Base-by-base conservation (phyloP, 768 basidiomycete species). In the Stropharia rugosoannulata region DNA sequence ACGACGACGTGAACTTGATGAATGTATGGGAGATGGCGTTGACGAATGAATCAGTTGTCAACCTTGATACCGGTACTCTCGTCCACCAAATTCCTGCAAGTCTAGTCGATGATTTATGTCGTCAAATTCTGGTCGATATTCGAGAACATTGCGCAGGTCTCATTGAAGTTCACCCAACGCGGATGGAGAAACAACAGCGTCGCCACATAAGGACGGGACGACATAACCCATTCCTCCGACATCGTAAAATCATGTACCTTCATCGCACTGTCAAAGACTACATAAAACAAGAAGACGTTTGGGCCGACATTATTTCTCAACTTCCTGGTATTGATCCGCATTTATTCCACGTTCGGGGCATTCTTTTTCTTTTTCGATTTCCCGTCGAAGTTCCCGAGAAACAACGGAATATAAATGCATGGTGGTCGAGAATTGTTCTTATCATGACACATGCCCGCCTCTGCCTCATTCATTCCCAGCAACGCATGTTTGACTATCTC, bases 261-360 rank as follows among this genome's bases (percentile, higher is more conserved):
- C 56, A 57, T 40, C 56, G 56, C 7, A 57, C 56, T 35, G 56
- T 57, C 22, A 57, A 57, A 22, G 56, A 57, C 27, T 57, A 51
- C 29, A 29, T 57, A 18, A 46, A 35, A 38, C 9, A 41, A 4
- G 22, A 32, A 27, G 41, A 51, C 5, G 46, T 57, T 13, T 57
- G 56, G 56, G 29, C 39, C 18, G 45, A 15, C 10, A 22, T 57
- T 15, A 37, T 57, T 12, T 47, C 51, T 16, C 51, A 52, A 18
- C 45, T 39, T n/a, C 35, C 45, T 29, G 32, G 12, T 7, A 15
- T 55, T 25, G 54, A 55, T 32, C 54, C 54, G 1, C 54, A 55
- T 15, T 27, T 55, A 29, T 55, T 44, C 5, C 54, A 55, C 16
- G 45, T 49, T 29, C 50, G 49, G 3, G 43, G 50, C 5, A 16